Base-by-base conservation (phyloP, 495 filamentous ascomycete species). In the Oleoguttula mirabilis region DNA sequence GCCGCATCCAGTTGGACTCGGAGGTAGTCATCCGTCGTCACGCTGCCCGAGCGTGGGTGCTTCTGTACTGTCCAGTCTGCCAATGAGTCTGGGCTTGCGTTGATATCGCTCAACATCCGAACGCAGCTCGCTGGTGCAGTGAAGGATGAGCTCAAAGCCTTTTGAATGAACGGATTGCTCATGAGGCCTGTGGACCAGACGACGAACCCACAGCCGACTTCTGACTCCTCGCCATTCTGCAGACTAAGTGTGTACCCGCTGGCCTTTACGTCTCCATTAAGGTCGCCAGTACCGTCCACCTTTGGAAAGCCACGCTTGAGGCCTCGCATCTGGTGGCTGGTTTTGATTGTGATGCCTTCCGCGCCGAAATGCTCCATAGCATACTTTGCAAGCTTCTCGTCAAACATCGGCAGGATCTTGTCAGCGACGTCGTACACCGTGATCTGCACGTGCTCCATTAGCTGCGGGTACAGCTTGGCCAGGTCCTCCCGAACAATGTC, bases 361-460 rank as follows among this genome's bases (percentile, higher is more conserved):
- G 82, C 68, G 7, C 59, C 62, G 67, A 94, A 90, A 0, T 70
- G 74, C 10, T 81, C 70, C 70, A 83, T 79, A n/a, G 88, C 87
- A 56, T 94, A 95, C 19, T 72, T 62, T n/a, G 76, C 74, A 3
- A 95, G 68, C 4, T 72, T 74, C 43, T 77, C 69, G 52, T 94
- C 86, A 56, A 95, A 95, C 84, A 88, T 92, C 7, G 77, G 78
- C 15, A 94, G 71, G 3, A 94, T 83, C 30, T 77, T 80, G 1
- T 82, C 78, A 0, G 88, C 82, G 10, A 94, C 78, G 57, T 95
- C 88, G 60, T 92, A 93, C 24, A 94, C 75, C 12, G 83, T 82
- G 50, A 94, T 88, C 3, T 66, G 63, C 8, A 82, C 73, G 33
- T 79, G 67, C 0, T 66, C 66, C 6, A 72, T 54, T 2, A 94